A percentile compares a stretch with the other conserved stretches of the same genome.
Evolutionary conservation across 208 protist species (phyloP).

Genomic region (Balamuthia mandrillaris): DNA sequence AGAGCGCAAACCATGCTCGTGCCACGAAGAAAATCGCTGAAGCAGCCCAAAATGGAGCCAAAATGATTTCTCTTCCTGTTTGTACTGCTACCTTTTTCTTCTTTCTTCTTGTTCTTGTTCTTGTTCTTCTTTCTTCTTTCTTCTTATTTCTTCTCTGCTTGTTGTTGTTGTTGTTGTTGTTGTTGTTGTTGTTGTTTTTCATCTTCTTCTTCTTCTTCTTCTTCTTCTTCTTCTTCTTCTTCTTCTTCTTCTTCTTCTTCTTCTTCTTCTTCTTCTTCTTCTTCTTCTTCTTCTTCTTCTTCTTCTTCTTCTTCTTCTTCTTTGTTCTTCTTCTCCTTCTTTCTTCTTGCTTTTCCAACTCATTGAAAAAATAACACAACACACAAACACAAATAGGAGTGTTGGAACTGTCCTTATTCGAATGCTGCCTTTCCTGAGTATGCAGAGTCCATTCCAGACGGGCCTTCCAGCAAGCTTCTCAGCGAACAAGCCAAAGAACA

Average conservation of each 20-base stretch:
- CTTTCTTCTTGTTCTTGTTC: not conserved
- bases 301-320: not conserved
- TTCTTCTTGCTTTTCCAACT: not conserved
- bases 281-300: not conserved
- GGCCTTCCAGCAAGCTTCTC: conserved; percentile 19
- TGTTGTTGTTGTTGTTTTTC: not conserved
- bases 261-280: not conserved
- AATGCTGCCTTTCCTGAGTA: conserved; percentile 89
- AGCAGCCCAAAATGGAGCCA: not conserved
- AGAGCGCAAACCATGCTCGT: not conserved
- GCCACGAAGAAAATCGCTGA: not conserved
- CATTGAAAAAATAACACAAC: not conserved
- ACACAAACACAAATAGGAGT: conserved; percentile 27
- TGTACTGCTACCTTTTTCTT: too few species aligned
- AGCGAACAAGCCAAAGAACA: conserved; percentile 28
- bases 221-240: not conserved
- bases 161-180: not conserved
- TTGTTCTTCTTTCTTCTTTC: not conserved
- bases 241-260: not conserved
- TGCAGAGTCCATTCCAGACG: conserved; percentile 79
- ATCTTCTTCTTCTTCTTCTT: not conserved
- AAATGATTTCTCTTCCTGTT: not conserved
- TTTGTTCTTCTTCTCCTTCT: too few species aligned
- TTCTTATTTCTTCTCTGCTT: not conserved
- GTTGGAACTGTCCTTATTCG: conserved; percentile 90